Evolutionary conservation across 306 rosid species (phyloP).

Genomic region (Astragalus membranaceus): DNA sequence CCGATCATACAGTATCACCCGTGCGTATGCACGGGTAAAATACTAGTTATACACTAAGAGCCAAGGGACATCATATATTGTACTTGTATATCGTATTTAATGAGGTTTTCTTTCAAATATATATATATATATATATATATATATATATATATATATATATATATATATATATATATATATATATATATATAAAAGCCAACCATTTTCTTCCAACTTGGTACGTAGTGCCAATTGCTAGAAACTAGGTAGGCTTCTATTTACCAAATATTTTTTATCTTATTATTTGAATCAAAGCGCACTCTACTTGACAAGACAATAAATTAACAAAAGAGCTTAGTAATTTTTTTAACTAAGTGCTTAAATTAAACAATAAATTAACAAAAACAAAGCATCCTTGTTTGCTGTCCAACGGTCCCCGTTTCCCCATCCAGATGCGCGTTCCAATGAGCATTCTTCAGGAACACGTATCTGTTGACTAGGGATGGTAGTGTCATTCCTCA

Average conservation of each 20-base stretch:
- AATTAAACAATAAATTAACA: neutral
- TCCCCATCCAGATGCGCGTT: neutral
- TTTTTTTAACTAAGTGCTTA: too few relatives aligned
- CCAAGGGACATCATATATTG: neutral
- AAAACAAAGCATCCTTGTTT: neutral
- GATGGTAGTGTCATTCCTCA: too few relatives aligned
- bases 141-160: too few relatives aligned
- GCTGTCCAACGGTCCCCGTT: neutral
- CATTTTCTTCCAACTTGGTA: neutral
- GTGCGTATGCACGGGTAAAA: too few relatives aligned
- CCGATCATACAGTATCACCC: too few relatives aligned
- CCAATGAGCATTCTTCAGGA: neutral
- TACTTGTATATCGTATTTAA: neutral
- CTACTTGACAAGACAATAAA: too few relatives aligned
- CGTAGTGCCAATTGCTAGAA: neutral
- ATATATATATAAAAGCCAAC: neutral
- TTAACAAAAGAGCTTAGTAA: too few relatives aligned
- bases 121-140: too few relatives aligned
- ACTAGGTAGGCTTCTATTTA: neutral
- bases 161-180: too few relatives aligned
- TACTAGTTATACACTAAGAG: constrained; percentile 6
- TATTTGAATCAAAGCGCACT: too few relatives aligned
- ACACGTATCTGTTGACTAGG: neutral
- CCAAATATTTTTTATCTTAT: too few relatives aligned
- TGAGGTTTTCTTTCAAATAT: too few relatives aligned